phyloP scores from a whole-genome alignment of 1,284 basidiomycete species.

The Sutorius eximius region DNA sequence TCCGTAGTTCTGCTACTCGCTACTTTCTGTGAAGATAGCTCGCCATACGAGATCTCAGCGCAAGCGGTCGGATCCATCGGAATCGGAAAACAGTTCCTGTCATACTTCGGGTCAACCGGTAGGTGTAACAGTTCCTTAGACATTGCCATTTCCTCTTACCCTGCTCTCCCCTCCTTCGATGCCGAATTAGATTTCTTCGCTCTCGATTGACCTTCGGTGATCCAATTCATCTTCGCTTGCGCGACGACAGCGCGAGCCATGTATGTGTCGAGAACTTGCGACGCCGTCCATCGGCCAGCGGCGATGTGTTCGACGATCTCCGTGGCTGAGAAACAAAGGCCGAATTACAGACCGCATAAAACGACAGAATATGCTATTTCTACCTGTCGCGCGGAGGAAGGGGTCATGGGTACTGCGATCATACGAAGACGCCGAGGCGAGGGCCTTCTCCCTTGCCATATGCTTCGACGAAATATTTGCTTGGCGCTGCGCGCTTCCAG shows the following conservation, averaged over 20 bases:
- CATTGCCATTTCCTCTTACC: too few relatives aligned
- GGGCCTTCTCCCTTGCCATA: slow-evolving; percentile 22
- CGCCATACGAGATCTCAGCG: too few relatives aligned
- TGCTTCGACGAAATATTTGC: slow-evolving; percentile 24
- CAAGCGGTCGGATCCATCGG: too few relatives aligned
- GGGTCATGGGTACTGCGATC: slow-evolving; percentile 14
- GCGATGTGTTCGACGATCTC: slow-evolving; percentile 63
- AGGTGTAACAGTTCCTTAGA: too few relatives aligned
- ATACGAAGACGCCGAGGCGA: slow-evolving; percentile 23
- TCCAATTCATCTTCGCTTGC: slow-evolving; percentile 68
- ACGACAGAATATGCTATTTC: background rate
- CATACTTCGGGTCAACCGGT: too few relatives aligned
- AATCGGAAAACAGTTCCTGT: too few relatives aligned
- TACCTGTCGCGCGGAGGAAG: slow-evolving; percentile 31
- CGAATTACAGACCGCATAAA: background rate
- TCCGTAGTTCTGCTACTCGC: too few relatives aligned
- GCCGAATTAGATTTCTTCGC: background rate
- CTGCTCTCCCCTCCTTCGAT: too few relatives aligned
- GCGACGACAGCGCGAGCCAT: slow-evolving; percentile 65
- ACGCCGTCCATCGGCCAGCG: slow-evolving; percentile 70
- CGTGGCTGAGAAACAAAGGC: slow-evolving; percentile 42
- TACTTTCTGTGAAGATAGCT: too few relatives aligned
- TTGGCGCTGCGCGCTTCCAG: slow-evolving; percentile 18
- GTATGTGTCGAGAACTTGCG: slow-evolving; percentile 70
- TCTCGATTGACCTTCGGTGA: slow-evolving; percentile 65